Percentiles rank a stretch among this genome's conserved stretches.
Evolutionary conservation across 2,329 filamentous ascomycete species (phyloP).

Genomic region (Onygenales sp.): DNA sequence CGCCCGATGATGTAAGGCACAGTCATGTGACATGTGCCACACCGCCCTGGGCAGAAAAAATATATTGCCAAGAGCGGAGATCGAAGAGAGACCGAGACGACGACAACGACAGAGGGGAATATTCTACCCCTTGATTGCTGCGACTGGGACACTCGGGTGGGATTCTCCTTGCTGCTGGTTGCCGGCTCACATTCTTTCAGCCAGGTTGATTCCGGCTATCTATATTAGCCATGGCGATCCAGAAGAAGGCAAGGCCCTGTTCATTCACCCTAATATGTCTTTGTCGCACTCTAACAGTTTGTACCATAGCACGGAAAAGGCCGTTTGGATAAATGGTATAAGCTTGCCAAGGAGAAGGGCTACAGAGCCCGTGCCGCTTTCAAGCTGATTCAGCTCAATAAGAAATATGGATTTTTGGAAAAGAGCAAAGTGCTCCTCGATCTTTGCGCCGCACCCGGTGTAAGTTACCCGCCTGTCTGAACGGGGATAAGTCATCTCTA

Average conservation of each 20-base stretch:
- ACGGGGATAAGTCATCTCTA: neutral
- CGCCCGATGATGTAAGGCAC: neutral
- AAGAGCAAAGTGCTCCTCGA: constrained; percentile 94
- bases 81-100: neutral
- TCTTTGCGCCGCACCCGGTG: constrained; percentile 92
- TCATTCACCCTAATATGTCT: constrained; percentile 4
- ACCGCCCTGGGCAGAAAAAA: neutral
- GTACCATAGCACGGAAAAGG: constrained; percentile 73
- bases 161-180: neutral
- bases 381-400: constrained; percentile 96
- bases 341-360: constrained; percentile 95
- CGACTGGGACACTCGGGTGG: neutral
- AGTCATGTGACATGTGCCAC: neutral
- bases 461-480: constrained; percentile 38
- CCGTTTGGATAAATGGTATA: constrained; percentile 98
- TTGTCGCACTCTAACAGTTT: constrained; percentile 19
- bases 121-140: neutral
- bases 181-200: neutral
- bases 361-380: constrained; percentile 93
- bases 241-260: constrained; percentile 62
- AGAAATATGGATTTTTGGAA: constrained; percentile 97
- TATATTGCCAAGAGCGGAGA: too few species aligned
- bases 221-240: constrained; percentile 65
- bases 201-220: neutral
- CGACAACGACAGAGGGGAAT: neutral